A percentile compares a stretch with the other conserved stretches of the same genome.
phyloP scores from a whole-genome alignment of 2,329 filamentous ascomycete genomes.

The Chaetomium globosum region DNA sequence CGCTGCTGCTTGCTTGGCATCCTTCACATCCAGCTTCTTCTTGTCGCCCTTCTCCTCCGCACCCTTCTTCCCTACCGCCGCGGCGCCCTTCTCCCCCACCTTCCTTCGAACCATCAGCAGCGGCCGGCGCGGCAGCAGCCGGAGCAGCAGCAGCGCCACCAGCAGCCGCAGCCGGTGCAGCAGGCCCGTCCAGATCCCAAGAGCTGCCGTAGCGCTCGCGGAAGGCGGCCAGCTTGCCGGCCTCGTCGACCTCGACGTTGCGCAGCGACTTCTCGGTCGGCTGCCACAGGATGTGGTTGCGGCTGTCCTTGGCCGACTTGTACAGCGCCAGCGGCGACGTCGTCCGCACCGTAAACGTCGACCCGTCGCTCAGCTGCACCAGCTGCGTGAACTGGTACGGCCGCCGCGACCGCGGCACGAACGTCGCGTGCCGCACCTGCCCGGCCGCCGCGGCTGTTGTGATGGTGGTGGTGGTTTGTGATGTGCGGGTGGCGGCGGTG shows the following conservation, averaged over 20 bases:
- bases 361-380: slow-evolving; percentile 87
- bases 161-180: slow-evolving; percentile 39
- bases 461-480: slow-evolving; percentile 11
- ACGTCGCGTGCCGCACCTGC: slow-evolving; percentile 78
- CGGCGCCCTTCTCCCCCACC: slow-evolving; percentile 40
- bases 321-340: slow-evolving; percentile 68
- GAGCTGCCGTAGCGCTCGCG: slow-evolving; percentile 78
- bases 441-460: slow-evolving; percentile 38
- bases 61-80: slow-evolving; percentile 35
- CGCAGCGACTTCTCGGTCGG: slow-evolving; percentile 76
- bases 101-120: slow-evolving; percentile 38
- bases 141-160: slow-evolving; percentile 34
- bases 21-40: slow-evolving; percentile 39
- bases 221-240: slow-evolving; percentile 84
- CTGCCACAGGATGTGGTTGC: slow-evolving; percentile 91
- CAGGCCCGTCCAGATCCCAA: slow-evolving; percentile 65
- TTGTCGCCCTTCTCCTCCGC: slow-evolving; percentile 29
- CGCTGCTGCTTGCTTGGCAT: slow-evolving; percentile 35
- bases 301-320: slow-evolving; percentile 73
- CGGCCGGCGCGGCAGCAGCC: background rate
- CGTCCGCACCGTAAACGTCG: slow-evolving; percentile 77
- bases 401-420: slow-evolving; percentile 82
- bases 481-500: slow-evolving; percentile 6
- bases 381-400: slow-evolving; percentile 98
- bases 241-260: slow-evolving; percentile 94